Evolutionary conservation across 2,329 filamentous ascomycete species (phyloP).

Genomic region (Verruconis gallopava): DNA sequence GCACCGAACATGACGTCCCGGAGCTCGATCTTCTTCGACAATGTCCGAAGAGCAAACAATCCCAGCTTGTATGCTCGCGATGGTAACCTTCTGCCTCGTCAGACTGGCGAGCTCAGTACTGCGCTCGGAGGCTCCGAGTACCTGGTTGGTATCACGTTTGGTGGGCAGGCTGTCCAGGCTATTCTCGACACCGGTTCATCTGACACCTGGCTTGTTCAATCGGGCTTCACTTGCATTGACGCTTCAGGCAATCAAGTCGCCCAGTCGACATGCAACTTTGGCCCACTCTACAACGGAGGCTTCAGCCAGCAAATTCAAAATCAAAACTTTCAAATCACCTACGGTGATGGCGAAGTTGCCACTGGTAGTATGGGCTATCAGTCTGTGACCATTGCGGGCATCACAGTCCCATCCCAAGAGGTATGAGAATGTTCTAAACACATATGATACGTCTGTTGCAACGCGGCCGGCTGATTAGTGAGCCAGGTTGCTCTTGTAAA

Average conservation of each 20-base stretch:
- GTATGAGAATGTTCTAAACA: too few species aligned
- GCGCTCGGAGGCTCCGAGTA: constrained; percentile 6
- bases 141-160: constrained; percentile 6
- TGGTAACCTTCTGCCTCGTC: not conserved
- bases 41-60: not conserved
- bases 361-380: constrained; percentile 28
- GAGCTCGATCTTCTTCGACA: not conserved
- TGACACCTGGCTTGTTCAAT: constrained; percentile 33
- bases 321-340: constrained; percentile 31
- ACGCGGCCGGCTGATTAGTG: not conserved
- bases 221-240: constrained; percentile 25
- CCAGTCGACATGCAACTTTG: constrained; percentile 20
- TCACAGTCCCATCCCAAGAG: constrained; percentile 31
- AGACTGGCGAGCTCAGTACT: not conserved
- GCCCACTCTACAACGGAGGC: constrained; percentile 17
- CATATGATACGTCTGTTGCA: not conserved
- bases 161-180: constrained; percentile 17
- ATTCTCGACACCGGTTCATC: constrained; percentile 36
- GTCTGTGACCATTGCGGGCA: constrained; percentile 31
- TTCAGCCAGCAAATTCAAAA: constrained; percentile 21
- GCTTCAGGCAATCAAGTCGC: constrained; percentile 12
- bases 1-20: not conserved
- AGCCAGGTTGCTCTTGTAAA: constrained; percentile 33
- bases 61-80: not conserved
- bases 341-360: constrained; percentile 32